Evolutionary conservation across 2,329 filamentous ascomycete genomes (phyloP).

Genomic region (Cercospora sp.): DNA sequence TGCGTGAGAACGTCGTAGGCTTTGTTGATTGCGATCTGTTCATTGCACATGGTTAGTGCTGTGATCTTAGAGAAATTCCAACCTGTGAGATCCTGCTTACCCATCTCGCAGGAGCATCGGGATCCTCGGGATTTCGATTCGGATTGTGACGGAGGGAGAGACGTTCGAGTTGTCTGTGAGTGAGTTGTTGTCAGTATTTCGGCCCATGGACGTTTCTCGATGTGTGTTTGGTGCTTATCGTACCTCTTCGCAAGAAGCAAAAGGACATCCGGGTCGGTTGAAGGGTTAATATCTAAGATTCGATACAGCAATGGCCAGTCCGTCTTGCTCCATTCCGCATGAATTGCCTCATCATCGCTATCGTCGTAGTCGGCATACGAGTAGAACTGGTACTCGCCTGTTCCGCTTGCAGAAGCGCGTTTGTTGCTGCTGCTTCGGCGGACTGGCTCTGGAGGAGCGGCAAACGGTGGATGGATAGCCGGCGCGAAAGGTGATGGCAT

Average conservation of each 20-base stretch:
- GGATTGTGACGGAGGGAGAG: slow-evolving; percentile 28
- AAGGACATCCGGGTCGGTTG: slow-evolving; percentile 20
- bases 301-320: slow-evolving; percentile 31
- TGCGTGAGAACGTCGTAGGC: slow-evolving; percentile 29
- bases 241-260: slow-evolving; percentile 24
- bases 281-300: slow-evolving; percentile 31
- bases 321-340: slow-evolving; percentile 17
- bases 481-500: slow-evolving; percentile 10
- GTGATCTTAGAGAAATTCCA: background rate
- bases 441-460: background rate
- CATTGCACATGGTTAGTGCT: background rate
- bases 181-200: slow-evolving; percentile 10
- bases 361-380: slow-evolving; percentile 18
- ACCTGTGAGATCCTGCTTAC: background rate
- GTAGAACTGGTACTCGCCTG: slow-evolving; percentile 18
- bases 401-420: background rate
- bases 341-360: slow-evolving; percentile 16
- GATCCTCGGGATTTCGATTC: slow-evolving; percentile 27
- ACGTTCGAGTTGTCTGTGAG: slow-evolving; percentile 20
- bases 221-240: background rate
- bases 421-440: slow-evolving; percentile 3
- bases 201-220: no score
- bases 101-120: slow-evolving; percentile 30
- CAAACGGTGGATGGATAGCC: background rate
- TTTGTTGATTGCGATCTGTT: slow-evolving; percentile 26